These are phyloP conservation scores for Aspergillus carbonarius DNA, from an alignment of 2,329 filamentous ascomycete genomes.

Conservation along the genomic window DNA sequence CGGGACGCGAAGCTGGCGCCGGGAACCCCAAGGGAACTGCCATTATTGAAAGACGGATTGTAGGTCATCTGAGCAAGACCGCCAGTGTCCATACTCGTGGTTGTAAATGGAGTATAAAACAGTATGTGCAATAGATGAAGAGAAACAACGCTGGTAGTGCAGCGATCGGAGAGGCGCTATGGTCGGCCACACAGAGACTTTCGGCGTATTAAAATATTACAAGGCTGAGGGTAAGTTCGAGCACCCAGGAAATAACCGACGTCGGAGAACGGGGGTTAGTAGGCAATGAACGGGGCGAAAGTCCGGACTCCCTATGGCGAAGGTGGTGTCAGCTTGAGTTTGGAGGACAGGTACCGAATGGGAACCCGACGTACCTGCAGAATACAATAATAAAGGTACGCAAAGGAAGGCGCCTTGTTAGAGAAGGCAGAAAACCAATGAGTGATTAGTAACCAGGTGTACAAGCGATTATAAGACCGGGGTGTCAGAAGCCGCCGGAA, in stretches of 20 bases:
- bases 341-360: not conserved
- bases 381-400: constrained; percentile 14
- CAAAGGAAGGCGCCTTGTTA: constrained; percentile 3
- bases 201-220: constrained; percentile 35
- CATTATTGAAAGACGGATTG: constrained; percentile 69
- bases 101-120: constrained; percentile 25
- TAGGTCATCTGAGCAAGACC: constrained; percentile 99
- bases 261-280: constrained; percentile 7
- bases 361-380: constrained; percentile 15
- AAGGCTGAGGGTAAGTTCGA: constrained; percentile 20
- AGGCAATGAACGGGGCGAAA: constrained; percentile 16
- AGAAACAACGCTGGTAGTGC: constrained; percentile 18
- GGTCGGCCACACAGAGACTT: constrained; percentile 11
- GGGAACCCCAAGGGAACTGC: constrained; percentile 69
- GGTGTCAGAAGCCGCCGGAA: constrained; percentile 12
- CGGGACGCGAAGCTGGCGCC: constrained; percentile 81
- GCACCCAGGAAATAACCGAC: constrained; percentile 15
- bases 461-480: constrained; percentile 17
- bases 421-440: constrained; percentile 13
- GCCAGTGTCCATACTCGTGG: constrained; percentile 77
- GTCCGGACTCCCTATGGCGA: constrained; percentile 2
- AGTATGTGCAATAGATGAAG: constrained; percentile 32
- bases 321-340: constrained; percentile 10
- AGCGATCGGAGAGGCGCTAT: constrained; percentile 20
- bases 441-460: constrained; percentile 21